Conservation (phyloP, 2,329 filamentous ascomycete genomes). For the Talaromyces verruculosus region DNA sequence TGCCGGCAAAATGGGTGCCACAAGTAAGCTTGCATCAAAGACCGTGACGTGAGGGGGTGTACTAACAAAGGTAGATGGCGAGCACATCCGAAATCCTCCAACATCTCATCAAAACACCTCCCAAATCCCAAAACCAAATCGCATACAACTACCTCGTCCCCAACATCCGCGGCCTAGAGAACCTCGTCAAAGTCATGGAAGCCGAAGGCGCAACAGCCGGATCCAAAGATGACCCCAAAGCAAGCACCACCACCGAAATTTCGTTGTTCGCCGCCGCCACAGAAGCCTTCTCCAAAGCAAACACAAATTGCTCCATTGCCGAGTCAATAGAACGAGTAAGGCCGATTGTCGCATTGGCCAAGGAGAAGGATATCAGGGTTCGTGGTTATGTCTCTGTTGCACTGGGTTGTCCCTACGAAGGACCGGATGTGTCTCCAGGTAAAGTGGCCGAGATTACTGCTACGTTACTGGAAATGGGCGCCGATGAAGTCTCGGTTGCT, state of each 20-base stretch:
- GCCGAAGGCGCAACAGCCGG: slow-evolving; percentile 37
- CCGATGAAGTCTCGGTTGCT: slow-evolving; percentile 64
- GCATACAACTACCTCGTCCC: slow-evolving; percentile 67
- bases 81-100: slow-evolving; percentile 63
- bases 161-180: slow-evolving; percentile 62
- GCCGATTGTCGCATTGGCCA: slow-evolving; percentile 58
- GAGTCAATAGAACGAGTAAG: slow-evolving; percentile 61
- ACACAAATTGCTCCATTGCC: slow-evolving; percentile 65
- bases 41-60: not conserved
- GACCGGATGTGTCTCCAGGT: slow-evolving; percentile 59
- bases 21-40: slow-evolving; percentile 40
- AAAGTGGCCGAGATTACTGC: slow-evolving; percentile 63
- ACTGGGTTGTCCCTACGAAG: slow-evolving; percentile 66
- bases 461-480: slow-evolving; percentile 63
- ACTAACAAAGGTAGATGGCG: slow-evolving; percentile 54
- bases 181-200: slow-evolving; percentile 56
- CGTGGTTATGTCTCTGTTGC: slow-evolving; percentile 66
- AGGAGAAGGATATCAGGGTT: slow-evolving; percentile 57
- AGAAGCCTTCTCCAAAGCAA: slow-evolving; percentile 63
- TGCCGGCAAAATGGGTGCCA: slow-evolving; percentile 56
- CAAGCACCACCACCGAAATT: slow-evolving; percentile 51
- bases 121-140: slow-evolving; percentile 52
- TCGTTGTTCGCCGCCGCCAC: slow-evolving; percentile 67
- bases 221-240: slow-evolving; percentile 30
- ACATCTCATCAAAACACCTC: slow-evolving; percentile 52